Conservation (phyloP, 768 basidiomycete species). For the Pulveroboletus ravenelii region DNA sequence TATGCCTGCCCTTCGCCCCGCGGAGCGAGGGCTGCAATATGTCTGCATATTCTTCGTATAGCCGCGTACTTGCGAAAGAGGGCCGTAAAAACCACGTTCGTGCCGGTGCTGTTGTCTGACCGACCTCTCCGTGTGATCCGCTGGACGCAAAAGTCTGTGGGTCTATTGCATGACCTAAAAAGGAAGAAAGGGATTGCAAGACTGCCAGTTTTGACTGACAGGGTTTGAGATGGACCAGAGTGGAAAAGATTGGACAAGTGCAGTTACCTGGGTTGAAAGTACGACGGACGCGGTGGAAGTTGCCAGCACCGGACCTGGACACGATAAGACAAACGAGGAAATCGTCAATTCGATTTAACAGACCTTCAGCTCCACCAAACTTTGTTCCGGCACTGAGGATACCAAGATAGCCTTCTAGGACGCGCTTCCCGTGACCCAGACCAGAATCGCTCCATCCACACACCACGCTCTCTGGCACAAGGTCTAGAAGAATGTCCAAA, state of each 20-base stretch:
- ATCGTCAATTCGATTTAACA: constrained; percentile 2
- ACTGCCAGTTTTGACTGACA: constrained; percentile 74
- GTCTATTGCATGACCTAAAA: constrained; percentile 49
- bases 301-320: constrained; percentile 33
- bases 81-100: constrained; percentile 63
- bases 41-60: constrained; percentile 52
- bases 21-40: constrained; percentile 33
- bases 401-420: constrained; percentile 78
- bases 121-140: constrained; percentile 10
- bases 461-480: constrained; percentile 62
- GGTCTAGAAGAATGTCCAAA: constrained; percentile 67
- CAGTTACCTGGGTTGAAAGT: constrained; percentile 54
- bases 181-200: constrained; percentile 63
- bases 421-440: constrained; percentile 52
- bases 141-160: constrained; percentile 12
- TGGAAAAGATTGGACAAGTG: background rate
- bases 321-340: background rate
- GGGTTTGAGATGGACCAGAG: constrained; percentile 5
- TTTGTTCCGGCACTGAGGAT: constrained; percentile 65
- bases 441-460: constrained; percentile 60
- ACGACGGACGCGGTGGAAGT: constrained; percentile 63
- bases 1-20: constrained; percentile 14
- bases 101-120: constrained; percentile 22
- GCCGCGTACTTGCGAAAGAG: constrained; percentile 49
- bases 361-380: constrained; percentile 55